Percentiles rank a stretch among this genome's conserved stretches.
These are phyloP conservation scores for Davidsoniella australis DNA, from an alignment of 2,329 filamentous ascomycete genomes.

Conservation along the genomic window DNA sequence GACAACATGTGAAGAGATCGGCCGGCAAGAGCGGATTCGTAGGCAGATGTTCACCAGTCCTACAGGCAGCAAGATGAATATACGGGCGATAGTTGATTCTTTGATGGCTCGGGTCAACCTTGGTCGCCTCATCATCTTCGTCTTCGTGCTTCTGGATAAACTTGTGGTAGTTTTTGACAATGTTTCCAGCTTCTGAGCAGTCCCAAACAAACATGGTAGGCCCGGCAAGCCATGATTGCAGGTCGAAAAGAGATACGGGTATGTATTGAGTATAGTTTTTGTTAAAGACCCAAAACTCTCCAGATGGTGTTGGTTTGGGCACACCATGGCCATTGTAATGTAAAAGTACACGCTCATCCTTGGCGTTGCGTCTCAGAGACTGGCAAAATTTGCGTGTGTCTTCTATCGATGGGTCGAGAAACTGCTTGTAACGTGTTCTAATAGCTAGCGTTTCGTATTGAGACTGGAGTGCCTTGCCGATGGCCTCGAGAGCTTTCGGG, in stretches of 20 bases:
- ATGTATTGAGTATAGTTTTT: slow-evolving; percentile 98
- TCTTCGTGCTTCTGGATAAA: slow-evolving; percentile 91
- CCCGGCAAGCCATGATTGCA: slow-evolving; percentile 89
- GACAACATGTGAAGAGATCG: slow-evolving; percentile 86
- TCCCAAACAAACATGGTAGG: slow-evolving; percentile 97
- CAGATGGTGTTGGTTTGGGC: slow-evolving; percentile 83
- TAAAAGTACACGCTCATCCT: slow-evolving; percentile 89
- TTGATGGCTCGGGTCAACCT: slow-evolving; percentile 65
- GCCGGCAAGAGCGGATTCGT: slow-evolving; percentile 88
- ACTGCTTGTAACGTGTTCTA: slow-evolving; percentile 92
- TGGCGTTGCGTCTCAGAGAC: slow-evolving; percentile 76
- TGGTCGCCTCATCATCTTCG: slow-evolving; percentile 62
- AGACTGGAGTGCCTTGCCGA: slow-evolving; percentile 86
- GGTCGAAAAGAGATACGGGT: slow-evolving; percentile 82
- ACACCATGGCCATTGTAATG: slow-evolving; percentile 98
- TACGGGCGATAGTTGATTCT: slow-evolving; percentile 54
- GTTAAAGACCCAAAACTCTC: slow-evolving; percentile 99
- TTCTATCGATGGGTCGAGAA: slow-evolving; percentile 88
- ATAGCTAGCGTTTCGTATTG: slow-evolving; percentile 95
- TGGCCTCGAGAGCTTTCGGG: slow-evolving; percentile 78
- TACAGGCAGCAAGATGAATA: slow-evolving; percentile 85
- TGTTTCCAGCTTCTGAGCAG: slow-evolving; percentile 90
- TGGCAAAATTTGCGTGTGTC: slow-evolving; percentile 95
- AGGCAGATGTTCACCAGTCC: slow-evolving; percentile 77
- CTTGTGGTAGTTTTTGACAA: slow-evolving; percentile 83